These are phyloP conservation scores for Paraconiothyrium brasiliense DNA, from an alignment of 2,329 filamentous ascomycete species.

Conservation along the genomic window DNA sequence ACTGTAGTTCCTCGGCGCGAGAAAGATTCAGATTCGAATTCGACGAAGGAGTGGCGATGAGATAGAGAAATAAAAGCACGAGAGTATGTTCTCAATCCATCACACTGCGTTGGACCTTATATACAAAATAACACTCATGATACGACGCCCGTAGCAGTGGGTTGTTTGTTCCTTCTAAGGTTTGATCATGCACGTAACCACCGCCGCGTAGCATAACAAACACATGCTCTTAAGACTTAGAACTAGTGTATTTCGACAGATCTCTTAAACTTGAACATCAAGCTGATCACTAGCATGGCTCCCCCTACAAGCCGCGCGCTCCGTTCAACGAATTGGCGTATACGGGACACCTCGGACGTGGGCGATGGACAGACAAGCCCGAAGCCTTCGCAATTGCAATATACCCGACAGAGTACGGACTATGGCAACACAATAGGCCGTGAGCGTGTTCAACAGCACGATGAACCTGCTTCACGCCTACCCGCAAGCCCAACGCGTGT, in stretches of 20 bases:
- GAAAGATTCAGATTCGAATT: neutral
- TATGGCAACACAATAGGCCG: neutral
- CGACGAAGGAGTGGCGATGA: neutral
- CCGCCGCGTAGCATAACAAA: neutral
- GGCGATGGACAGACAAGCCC: no score
- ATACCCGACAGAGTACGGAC: neutral
- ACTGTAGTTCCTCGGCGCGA: slow-evolving; percentile 1
- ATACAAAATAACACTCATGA: no score
- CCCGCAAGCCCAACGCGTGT: neutral
- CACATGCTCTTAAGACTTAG: neutral
- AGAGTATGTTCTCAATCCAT: neutral
- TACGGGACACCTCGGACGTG: no score
- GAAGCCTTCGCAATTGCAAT: no score
- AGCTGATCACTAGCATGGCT: no score
- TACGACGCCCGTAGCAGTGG: no score
- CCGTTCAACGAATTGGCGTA: neutral
- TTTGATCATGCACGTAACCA: neutral
- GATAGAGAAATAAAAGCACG: no score
- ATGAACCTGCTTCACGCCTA: neutral
- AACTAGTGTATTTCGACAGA: neutral
- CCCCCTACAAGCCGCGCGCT: neutral
- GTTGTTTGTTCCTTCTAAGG: neutral
- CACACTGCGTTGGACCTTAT: no score
- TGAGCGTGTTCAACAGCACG: neutral
- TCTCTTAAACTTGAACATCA: no score